Evolutionary conservation across 1,284 basidiomycete genomes (phyloP), one percentile per base, ranked within the genome.

Genomic region (Apiotrichum sp.): DNA sequence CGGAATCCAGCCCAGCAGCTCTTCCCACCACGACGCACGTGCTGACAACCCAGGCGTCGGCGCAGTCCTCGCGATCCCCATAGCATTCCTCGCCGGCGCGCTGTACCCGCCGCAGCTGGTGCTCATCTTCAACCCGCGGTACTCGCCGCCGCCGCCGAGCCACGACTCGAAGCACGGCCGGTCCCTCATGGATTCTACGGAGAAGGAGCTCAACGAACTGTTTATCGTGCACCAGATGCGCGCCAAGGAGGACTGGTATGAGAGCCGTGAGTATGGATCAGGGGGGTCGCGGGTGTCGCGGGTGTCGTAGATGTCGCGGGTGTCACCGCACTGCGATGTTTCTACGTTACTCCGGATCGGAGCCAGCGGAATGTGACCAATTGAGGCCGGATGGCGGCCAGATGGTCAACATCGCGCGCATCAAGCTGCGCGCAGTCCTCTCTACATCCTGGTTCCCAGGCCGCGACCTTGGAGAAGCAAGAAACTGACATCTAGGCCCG

Each of bases 91-190:
- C 39, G 58, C 79, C 9, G 86, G 86, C 14, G 80, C 84, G 9
- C 69, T 86, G 48, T 86, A 83, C 71, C 86, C 86, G 2, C 85
- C 85, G 1, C 71, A 80, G 10, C 66, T 84, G 54, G 74, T 83
- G 36, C 78, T 81, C 47, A 80, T 89, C 56, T 74, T 92, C 52
- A 86, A 83, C 53, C 89, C 89, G 9, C 81, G 85, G 6, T 78
- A 82, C 4, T 84, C 87, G 0, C 87, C 88, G 1, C 81, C 86
- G 0, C 84, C 88, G 0, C 76, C 78, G 0, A 80, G 85, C 55
- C 79, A 82, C 0, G 79, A 84, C 52, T 83, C 86, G 0, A 80
- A 82, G 0, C 82, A 85, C 62, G 84, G 87, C 0, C 75, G 81
- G 46, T 79, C 80, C 2, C 82, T 88, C 66, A 81, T 80, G 5